phyloP scores from a whole-genome alignment of 2,329 filamentous ascomycete genomes.

The Sporothrix dimorphospora region DNA sequence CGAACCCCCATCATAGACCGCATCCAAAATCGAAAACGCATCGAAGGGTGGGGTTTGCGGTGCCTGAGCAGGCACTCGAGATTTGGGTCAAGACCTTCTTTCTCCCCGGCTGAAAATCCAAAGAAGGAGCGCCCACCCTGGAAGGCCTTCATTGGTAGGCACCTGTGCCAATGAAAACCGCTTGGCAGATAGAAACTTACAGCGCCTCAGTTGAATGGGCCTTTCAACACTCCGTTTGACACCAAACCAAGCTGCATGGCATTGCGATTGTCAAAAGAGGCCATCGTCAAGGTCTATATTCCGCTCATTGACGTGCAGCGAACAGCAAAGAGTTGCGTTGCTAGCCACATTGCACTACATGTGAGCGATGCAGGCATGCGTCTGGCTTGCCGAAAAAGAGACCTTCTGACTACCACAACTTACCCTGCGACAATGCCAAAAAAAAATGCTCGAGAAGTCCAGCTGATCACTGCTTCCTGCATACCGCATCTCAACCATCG shows the following conservation, averaged over 20 bases:
- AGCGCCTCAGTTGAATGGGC: not conserved
- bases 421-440: not conserved
- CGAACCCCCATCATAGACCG: not conserved
- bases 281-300: not conserved
- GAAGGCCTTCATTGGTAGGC: not conserved
- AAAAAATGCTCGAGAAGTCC: not conserved
- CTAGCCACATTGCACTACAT: slow-evolving; percentile 11
- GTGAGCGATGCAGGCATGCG: slow-evolving; percentile 19
- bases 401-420: not conserved
- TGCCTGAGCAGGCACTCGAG: not conserved
- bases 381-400: not conserved
- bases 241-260: not conserved
- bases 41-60: not conserved
- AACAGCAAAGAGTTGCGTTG: not conserved
- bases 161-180: not conserved
- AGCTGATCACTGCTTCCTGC: slow-evolving; percentile 11
- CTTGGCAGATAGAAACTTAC: not conserved
- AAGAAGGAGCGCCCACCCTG: not conserved
- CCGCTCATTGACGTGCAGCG: not conserved
- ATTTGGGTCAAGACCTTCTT: not conserved
- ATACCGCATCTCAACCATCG: not conserved
- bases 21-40: not conserved
- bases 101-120: not conserved
- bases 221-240: not conserved
- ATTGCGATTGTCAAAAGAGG: not conserved